Percentiles rank a stretch among this genome's conserved stretches.
phyloP scores from a whole-genome alignment of 163 green algal genomes.

The Coccomyxa subellipsoidea region DNA sequence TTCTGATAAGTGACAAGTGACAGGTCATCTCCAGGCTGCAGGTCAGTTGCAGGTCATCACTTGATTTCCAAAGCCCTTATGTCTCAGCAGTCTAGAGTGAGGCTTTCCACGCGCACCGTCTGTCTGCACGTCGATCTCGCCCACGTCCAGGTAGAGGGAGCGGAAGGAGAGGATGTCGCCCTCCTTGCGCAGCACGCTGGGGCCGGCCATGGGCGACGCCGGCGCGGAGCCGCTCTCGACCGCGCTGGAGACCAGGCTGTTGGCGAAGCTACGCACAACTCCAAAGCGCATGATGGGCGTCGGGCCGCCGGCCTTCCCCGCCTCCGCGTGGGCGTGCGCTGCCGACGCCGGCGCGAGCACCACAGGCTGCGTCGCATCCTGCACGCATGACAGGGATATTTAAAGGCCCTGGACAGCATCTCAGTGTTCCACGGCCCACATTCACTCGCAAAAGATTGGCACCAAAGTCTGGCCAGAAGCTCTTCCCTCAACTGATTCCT shows the following conservation, averaged over 20 bases:
- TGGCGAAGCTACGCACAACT: slow-evolving; percentile 38
- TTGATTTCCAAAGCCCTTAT: too few relatives aligned
- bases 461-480: too few relatives aligned
- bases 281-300: slow-evolving; percentile 38
- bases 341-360: slow-evolving; percentile 63
- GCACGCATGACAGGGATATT: neutral
- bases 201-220: slow-evolving; percentile 1
- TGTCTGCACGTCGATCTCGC: slow-evolving; percentile 55
- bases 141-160: slow-evolving; percentile 52
- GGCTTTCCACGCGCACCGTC: neutral
- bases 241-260: slow-evolving; percentile 8
- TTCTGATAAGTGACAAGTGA: too few relatives aligned
- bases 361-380: slow-evolving; percentile 72
- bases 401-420: neutral
- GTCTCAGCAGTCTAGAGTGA: too few relatives aligned
- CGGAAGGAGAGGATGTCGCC: slow-evolving; percentile 73
- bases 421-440: neutral
- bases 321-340: slow-evolving; percentile 20
- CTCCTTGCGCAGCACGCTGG: neutral
- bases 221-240: neutral
- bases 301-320: slow-evolving; percentile 13
- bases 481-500: too few relatives aligned
- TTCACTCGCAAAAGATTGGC: too few relatives aligned
- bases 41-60: too few relatives aligned
- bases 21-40: too few relatives aligned